Evolutionary conservation across 768 basidiomycete genomes (phyloP).

Genomic region (Trametes cingulata): DNA sequence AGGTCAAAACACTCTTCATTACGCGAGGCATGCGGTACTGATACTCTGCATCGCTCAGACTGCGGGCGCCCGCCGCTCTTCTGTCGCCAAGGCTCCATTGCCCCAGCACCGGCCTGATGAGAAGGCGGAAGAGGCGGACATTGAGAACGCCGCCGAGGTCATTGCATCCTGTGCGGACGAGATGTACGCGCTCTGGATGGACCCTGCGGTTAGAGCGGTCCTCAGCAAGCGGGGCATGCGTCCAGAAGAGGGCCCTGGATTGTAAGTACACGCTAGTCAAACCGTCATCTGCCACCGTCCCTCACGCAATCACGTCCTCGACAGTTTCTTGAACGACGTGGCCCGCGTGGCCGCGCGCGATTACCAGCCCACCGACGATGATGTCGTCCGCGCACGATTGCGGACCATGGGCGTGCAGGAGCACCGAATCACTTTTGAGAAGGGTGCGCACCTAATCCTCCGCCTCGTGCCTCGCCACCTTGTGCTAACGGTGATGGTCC

Average conservation of each 20-base stretch:
- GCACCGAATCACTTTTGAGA: constrained; percentile 64
- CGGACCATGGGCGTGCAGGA: constrained; percentile 80
- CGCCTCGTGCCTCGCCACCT: background rate
- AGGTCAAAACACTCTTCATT: background rate
- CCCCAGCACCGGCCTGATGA: background rate
- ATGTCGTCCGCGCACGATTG: constrained; percentile 76
- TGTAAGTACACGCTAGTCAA: constrained; percentile 46
- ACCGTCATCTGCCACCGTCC: background rate
- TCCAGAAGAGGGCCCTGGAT: constrained; percentile 71
- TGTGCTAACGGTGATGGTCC: background rate
- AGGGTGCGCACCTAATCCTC: constrained; percentile 44
- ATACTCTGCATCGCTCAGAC: background rate
- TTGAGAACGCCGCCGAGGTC: constrained; percentile 57
- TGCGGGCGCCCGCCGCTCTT: background rate
- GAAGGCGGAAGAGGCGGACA: constrained; percentile 24
- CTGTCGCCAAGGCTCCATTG: background rate
- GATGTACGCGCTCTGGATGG: constrained; percentile 67
- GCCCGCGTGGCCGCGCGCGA: constrained; percentile 61
- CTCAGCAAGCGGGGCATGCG: constrained; percentile 44
- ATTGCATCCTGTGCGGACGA: constrained; percentile 61
- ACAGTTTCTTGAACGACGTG: constrained; percentile 69
- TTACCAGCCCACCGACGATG: constrained; percentile 73
- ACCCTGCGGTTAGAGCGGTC: constrained; percentile 58
- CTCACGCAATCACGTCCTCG: background rate
- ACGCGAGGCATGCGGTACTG: background rate